These are phyloP conservation scores for Hysterangium stoloniferum DNA, from an alignment of 768 basidiomycete genomes.

Conservation along the genomic window DNA sequence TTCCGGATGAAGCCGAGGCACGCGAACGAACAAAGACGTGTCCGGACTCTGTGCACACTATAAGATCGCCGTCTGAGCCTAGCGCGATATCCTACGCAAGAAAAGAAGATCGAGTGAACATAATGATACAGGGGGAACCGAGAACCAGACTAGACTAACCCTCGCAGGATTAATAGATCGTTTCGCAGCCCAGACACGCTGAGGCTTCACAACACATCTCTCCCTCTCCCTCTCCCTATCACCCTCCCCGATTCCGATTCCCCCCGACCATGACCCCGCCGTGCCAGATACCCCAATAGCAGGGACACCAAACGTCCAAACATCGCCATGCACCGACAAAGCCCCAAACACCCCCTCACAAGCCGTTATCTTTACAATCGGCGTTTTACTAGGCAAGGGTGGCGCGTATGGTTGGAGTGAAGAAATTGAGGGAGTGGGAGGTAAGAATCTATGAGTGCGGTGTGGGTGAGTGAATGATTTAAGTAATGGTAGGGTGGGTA, in stretches of 20 bases:
- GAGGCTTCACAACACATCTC: constrained; percentile 57
- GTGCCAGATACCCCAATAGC: constrained; percentile 23
- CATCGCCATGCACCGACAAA: constrained; percentile 79
- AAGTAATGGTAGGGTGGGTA: constrained; percentile 1
- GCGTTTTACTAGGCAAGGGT: constrained; percentile 65
- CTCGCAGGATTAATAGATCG: constrained; percentile 5
- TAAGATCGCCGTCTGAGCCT: constrained; percentile 78
- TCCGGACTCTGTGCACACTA: constrained; percentile 90
- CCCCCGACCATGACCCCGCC: too few relatives aligned
- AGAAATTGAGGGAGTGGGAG: constrained; percentile 63
- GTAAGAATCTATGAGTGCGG: constrained; percentile 48
- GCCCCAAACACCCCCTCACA: constrained; percentile 80
- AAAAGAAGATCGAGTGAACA: not conserved
- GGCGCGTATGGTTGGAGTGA: constrained; percentile 76
- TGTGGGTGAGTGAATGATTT: constrained; percentile 1
- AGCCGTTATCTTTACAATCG: constrained; percentile 70
- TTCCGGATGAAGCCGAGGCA: constrained; percentile 15
- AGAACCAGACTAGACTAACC: not conserved
- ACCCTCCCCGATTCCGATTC: not conserved
- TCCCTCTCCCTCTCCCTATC: constrained; percentile 24
- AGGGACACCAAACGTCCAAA: constrained; percentile 67
- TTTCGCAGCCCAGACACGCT: constrained; percentile 90
- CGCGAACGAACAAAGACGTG: constrained; percentile 85
- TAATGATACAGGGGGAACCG: not conserved
- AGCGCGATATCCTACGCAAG: constrained; percentile 86